Evolutionary conservation across 345 rosid species (phyloP), one percentile per base, ranked within the genome.

Genomic region (Aquilaria malaccensis): DNA sequence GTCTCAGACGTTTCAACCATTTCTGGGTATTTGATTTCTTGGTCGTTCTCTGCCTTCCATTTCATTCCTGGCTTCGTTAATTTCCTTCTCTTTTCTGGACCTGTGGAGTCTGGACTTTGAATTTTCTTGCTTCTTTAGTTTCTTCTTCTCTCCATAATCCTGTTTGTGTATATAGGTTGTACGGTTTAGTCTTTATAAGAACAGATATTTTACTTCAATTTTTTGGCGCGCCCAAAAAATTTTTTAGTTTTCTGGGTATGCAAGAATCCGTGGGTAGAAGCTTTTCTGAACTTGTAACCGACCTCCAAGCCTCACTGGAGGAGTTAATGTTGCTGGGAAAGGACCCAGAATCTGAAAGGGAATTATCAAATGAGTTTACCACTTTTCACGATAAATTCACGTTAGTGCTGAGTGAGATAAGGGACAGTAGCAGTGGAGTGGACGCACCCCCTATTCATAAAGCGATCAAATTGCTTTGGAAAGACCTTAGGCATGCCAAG

Each of bases 401-500:
- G 10, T 76, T 76, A 29, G 59, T 86, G 58, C 70, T 84, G 33
- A n/a, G 56, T 12, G 79, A 72, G 50, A 55, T 86, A 45, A 68
- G 56, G 30, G 74, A 64, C 6, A 56, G 56, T 33, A 58, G 60
- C 22, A 61, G 62, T 58, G 71, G 45, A 13, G 71, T 68, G 79
- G 85, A 75, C 64, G 67, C 67, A 43, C 69, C 56, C 30, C 72
- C 84, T 0, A 67, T 79, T 70, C 75, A 77, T 47, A 75, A 77
- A 45, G 85, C 79, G 0, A 64, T 83, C 13, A 75, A 76, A 47
- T 80, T 84, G 13, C 70, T 83, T 1, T 70, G 65, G 45, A 74
- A 72, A 30, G 85, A 81, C 66, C 64, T 86, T 45, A 46, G 13
- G 37, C 73, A 72, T n/a, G 85, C 77, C 2, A 71, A 77, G 74